Evolutionary conservation across 306 rosid species (phyloP).

Genomic region (Pterocarpus macrocarpus): DNA sequence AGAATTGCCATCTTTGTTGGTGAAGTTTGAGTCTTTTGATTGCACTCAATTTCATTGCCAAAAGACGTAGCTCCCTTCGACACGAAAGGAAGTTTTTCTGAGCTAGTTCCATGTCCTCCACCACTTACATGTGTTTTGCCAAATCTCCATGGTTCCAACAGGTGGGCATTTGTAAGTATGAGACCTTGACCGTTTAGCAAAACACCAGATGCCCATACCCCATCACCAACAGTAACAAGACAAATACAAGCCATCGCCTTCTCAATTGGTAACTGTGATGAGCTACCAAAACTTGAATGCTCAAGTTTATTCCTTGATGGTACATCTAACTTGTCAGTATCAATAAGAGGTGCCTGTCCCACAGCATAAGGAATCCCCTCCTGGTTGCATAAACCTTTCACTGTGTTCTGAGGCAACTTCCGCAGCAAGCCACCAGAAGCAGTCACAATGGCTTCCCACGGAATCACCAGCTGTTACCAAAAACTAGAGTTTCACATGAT

Average conservation of each 20-base stretch:
- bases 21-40: slow-evolving; percentile 47
- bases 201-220: slow-evolving; percentile 96
- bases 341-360: slow-evolving; percentile 45
- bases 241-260: slow-evolving; percentile 85
- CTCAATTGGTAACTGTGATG: slow-evolving; percentile 64
- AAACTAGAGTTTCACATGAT: slow-evolving; percentile 77
- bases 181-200: slow-evolving; percentile 82
- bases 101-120: slow-evolving; percentile 52
- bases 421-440: slow-evolving; percentile 75
- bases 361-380: slow-evolving; percentile 48
- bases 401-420: slow-evolving; percentile 56
- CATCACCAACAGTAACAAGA: slow-evolving; percentile 84
- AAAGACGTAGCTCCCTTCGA: slow-evolving; percentile 48
- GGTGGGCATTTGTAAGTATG: slow-evolving; percentile 93
- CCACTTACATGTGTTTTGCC: slow-evolving; percentile 67
- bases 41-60: slow-evolving; percentile 43
- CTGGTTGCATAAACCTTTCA: slow-evolving; percentile 51
- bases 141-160: slow-evolving; percentile 93
- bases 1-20: slow-evolving; percentile 39
- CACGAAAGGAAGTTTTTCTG: slow-evolving; percentile 44
- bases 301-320: slow-evolving; percentile 37
- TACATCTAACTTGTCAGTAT: slow-evolving; percentile 45
- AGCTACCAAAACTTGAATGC: slow-evolving; percentile 45
- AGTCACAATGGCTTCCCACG: slow-evolving; percentile 87
- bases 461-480: slow-evolving; percentile 95